These are phyloP conservation scores for Pythium dissimile DNA, from an alignment of 352 stramenopile genomes.

Conservation along the genomic window DNA sequence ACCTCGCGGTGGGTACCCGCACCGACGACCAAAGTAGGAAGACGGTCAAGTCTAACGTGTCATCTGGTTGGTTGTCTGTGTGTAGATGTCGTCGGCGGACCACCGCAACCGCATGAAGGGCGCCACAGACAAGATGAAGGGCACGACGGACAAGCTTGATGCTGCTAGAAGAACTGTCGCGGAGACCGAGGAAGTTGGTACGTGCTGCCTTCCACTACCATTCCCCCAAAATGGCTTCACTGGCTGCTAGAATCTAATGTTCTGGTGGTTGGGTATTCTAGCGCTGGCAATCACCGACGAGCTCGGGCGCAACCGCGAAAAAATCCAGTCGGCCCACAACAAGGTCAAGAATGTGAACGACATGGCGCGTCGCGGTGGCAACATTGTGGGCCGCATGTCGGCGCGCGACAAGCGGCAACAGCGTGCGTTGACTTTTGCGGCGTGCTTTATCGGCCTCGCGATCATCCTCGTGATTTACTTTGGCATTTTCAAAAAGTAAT, in stretches of 20 bases:
- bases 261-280: slow-evolving; percentile 9
- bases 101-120: slow-evolving; percentile 75
- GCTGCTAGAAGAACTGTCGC: slow-evolving; percentile 74
- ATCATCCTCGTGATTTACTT: slow-evolving; percentile 89
- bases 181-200: slow-evolving; percentile 86
- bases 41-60: neutral
- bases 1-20: slow-evolving; percentile 39
- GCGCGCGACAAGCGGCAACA: slow-evolving; percentile 81
- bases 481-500: slow-evolving; percentile 86
- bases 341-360: slow-evolving; percentile 87
- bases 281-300: slow-evolving; percentile 81
- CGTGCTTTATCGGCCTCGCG: slow-evolving; percentile 75
- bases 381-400: slow-evolving; percentile 84
- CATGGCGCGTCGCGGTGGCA: slow-evolving; percentile 75
- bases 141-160: slow-evolving; percentile 78
- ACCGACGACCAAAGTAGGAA: neutral
- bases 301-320: slow-evolving; percentile 79
- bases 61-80: slow-evolving; percentile 3
- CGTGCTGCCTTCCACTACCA: slow-evolving; percentile 6
- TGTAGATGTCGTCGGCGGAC: slow-evolving; percentile 55
- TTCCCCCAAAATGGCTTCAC: too few species aligned
- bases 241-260: neutral
- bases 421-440: slow-evolving; percentile 61
- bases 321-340: slow-evolving; percentile 76
- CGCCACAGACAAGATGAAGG: slow-evolving; percentile 85